Base-by-base conservation (phyloP, 108 stramenopile genomes). In the Cyclostephanos invisitatus region DNA sequence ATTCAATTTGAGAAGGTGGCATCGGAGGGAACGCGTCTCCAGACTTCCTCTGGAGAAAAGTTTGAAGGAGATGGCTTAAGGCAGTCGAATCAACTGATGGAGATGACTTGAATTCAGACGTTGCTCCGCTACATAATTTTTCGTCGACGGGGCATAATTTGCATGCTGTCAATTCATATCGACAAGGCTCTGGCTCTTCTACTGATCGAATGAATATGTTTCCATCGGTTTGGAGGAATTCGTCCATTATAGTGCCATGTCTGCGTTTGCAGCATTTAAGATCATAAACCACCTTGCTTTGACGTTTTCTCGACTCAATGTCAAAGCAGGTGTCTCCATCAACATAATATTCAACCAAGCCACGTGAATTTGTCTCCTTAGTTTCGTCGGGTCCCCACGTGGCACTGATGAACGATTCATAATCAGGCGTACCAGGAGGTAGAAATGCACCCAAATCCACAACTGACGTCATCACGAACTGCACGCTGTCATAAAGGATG, bases 1-100 rank as follows among this genome's bases (percentile, higher is more conserved):
- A 77, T 48, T 83, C 64, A 28, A 80, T 72, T 64, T 81, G 70
- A 46, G 84, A 83, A 36, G 68, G 74, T 4, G 92, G 92, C 63
- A 93, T 72, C 47, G 89, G 87, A 25, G 86, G 86, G 37, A 87
- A 76, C 14, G 66, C 58, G 1, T 46, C 56, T 6, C 47, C 51
- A 37, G 75, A 50, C n/a, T n/a, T 35, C 28, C 62, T 20, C 11
- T 64, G 61, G 2, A 68, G 55, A 44, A 69, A 73, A 8, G 72
- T 68, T 64, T 73, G 68, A 21, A 80, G 17, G 20, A 80, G 59
- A 62, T 80, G 67, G 11, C 37, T 29, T 15, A 73, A 58, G 42
- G 42, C 72, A 21, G 72, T 58, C 22, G 72, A 48, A 70, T 73
- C 72, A 22, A 64, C 64, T 47, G 59, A 65, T 24, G 63, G 54